These are phyloP conservation scores for Phaeosphaeriaceae sp. DNA, from an alignment of 2,329 filamentous ascomycete genomes.

Conservation along the genomic window DNA sequence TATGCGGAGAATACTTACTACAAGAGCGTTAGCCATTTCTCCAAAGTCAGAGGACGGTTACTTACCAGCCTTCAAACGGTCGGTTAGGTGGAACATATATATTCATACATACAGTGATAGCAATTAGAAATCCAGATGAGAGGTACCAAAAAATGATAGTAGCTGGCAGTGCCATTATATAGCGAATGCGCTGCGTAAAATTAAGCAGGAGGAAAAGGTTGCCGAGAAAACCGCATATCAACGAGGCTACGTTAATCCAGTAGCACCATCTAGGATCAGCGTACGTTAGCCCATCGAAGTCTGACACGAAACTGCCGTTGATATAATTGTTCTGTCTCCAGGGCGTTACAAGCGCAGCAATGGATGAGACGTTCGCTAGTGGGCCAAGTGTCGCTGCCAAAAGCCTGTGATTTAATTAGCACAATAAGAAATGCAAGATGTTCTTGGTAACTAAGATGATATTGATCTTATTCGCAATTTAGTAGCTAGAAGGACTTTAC, in stretches of 20 bases:
- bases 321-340: slow-evolving; percentile 70
- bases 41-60: background rate
- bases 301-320: slow-evolving; percentile 56
- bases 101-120: slow-evolving; percentile 70
- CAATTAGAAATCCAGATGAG: slow-evolving; percentile 67
- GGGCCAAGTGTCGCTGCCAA: slow-evolving; percentile 85
- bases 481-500: no score
- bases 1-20: background rate
- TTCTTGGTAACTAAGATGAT: no score
- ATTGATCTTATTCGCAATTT: no score
- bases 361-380: slow-evolving; percentile 85
- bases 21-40: background rate
- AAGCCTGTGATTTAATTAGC: slow-evolving; percentile 51
- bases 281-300: slow-evolving; percentile 63
- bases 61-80: slow-evolving; percentile 54
- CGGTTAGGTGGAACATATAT: slow-evolving; percentile 61
- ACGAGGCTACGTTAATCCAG: slow-evolving; percentile 76
- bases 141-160: slow-evolving; percentile 82
- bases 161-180: slow-evolving; percentile 79
- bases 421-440: background rate
- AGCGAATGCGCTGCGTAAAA: slow-evolving; percentile 80
- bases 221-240: slow-evolving; percentile 76
- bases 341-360: slow-evolving; percentile 80
- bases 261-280: slow-evolving; percentile 76
- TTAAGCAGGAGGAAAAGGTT: slow-evolving; percentile 86